Evolutionary conservation across 768 basidiomycete species (phyloP), one percentile per base, ranked within the genome.

Genomic region (Lactifluus volemus): DNA sequence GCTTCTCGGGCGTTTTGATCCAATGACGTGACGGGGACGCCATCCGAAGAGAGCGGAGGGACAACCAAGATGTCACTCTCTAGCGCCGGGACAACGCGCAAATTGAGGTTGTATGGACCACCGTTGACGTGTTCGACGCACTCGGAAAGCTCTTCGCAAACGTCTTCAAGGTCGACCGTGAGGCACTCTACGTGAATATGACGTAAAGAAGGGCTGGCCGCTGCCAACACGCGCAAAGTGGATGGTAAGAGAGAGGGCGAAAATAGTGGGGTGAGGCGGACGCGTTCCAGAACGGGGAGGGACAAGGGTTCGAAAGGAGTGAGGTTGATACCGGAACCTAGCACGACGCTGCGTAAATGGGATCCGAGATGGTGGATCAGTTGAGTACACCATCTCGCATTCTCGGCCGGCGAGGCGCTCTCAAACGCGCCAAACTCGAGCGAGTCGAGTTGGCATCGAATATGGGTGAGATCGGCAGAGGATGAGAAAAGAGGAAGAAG

Each of bases 371-470:
- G 57, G 9, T 38, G 48, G 11, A 65, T 59, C 29, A 65, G 55
- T 47, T 58, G 63, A 44, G 47, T 51, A 32, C 57, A 21, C 57
- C 63, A 60, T 44, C 42, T 45, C 34, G 65, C 65, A 47, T 58
- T 58, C 50, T 58, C 56, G 19, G 49, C 42, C 10, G 65, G 65
- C 25, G 63, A 34, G 10, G 58, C 55, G 8, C n/a, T 49, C 42
- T 55, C 64, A 34, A 58, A 63, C 4, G 65, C 57, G 41, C 65
- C 65, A 4, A 66, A 51, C 39, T 65, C 65, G 12, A 66, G 54
- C 10, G 55, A 41, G 19, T 61, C 59, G 19, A 66, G 63, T 32
- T 53, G 48, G 15, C 44, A 55, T 6, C 21, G 25, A n/a, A 55
- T 48, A 1, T 34, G 5, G 4, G 41, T 6, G 5, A 60, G 48